A percentile compares a stretch with the other conserved stretches of the same genome.
phyloP scores from a whole-genome alignment of 2,329 filamentous ascomycete species.

The Magnaporthiopsis incrustans region DNA sequence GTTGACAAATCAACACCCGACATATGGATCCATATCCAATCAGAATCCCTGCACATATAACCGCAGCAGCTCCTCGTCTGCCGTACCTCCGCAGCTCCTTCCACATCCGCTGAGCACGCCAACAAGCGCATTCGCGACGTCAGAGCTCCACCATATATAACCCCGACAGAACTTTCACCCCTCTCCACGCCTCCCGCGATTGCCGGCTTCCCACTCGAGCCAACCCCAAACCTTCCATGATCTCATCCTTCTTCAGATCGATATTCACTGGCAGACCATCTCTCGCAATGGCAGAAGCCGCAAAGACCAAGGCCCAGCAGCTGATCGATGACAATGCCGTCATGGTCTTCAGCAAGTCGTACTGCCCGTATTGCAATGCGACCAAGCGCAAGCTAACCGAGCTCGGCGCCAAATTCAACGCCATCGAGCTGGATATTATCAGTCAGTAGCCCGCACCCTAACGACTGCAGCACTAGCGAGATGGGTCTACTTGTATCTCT shows the following conservation, averaged over 20 bases:
- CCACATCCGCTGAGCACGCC: neutral
- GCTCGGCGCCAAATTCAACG: conserved; percentile 62
- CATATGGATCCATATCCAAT: neutral
- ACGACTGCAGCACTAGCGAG: neutral
- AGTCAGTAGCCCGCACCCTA: conserved; percentile 42
- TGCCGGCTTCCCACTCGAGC: neutral
- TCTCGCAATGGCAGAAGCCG: conserved; percentile 69
- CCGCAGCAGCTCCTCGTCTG: no score
- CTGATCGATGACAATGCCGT: conserved; percentile 88
- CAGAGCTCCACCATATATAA: neutral
- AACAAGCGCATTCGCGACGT: neutral
- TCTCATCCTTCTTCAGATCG: conserved; percentile 48
- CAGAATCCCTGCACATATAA: neutral
- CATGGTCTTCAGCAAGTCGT: conserved; percentile 94
- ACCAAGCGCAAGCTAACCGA: conserved; percentile 69
- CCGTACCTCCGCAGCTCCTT: neutral
- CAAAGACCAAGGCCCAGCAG: conserved; percentile 72
- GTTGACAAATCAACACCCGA: no score
- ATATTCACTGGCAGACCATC: conserved; percentile 55
- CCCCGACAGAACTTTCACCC: neutral
- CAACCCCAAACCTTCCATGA: conserved; percentile 1
- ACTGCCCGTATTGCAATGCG: conserved; percentile 85
- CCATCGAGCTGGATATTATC: conserved; percentile 78
- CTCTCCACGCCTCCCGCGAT: neutral
- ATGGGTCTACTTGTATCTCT: neutral